Evolutionary conservation across 192 early-diverging fungal genomes (phyloP), one percentile per base, ranked within the genome.

Genomic region (Backusella liffmaniae): DNA sequence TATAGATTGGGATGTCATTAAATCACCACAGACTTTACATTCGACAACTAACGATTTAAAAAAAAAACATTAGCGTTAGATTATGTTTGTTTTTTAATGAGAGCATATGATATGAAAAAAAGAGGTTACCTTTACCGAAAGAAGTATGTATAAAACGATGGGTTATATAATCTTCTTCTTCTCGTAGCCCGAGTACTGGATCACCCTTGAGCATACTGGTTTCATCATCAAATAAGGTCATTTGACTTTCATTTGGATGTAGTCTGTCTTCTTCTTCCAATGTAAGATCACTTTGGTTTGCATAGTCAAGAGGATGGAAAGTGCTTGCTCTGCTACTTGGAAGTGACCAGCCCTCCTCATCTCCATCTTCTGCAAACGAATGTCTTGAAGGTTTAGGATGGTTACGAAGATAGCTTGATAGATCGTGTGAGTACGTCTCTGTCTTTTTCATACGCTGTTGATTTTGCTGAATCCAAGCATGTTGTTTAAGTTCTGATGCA

Each of bases 391-490:
- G 44, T 1, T 71, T 49, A 6, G 70, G 44, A 49, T 71, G 70
- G 7, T 71, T 71, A 26, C 70, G 35, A 15, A 71, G 42, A 29
- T 71, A 71, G 42, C 70, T 71, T 29, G 70, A 71, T 46, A 71
- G 7, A 46, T 71, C 70, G 42, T 71, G 70, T 5, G 70, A 71
- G 15, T 71, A 71, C 5, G 70, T 71, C 41, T 71, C 70, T 21
- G 70, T 71, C 41, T 71, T 71, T 49, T 49, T 71, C 10, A 71
- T 71, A 7, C 70, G 39, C 5, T 75, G 66, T 46, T 73, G 76
- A 42, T 84, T 84, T n/a, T 80, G 77, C 68, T 82, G 76, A 30
- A 96, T 90, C 96, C 96, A 99, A 12, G 82, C 79, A 82, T 97
- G 95, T 29, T 77, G 79, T 73, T 94, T 86, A 56, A 99, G 86